phyloP scores from a whole-genome alignment of 1,139 yeast species.

The Yamadazyma buinensis region DNA sequence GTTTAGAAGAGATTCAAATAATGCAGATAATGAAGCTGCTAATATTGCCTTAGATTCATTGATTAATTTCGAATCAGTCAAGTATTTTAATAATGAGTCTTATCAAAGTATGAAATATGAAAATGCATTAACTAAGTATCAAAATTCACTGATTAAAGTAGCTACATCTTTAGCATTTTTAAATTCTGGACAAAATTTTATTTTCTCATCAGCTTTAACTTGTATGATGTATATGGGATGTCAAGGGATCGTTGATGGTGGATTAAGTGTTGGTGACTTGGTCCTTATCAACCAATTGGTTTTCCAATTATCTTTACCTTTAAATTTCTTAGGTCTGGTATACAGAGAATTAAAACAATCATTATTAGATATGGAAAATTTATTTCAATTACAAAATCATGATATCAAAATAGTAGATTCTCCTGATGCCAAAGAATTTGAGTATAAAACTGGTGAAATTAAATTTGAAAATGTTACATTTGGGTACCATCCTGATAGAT shows the following conservation, averaged over 20 bases:
- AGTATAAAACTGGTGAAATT: conserved; percentile 65
- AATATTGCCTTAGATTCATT: conserved; percentile 91
- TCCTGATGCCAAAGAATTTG: conserved; percentile 59
- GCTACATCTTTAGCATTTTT: conserved; percentile 90
- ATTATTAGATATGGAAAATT: conserved; percentile 85
- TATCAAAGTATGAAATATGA: conserved; percentile 81
- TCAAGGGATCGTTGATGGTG: conserved; percentile 79
- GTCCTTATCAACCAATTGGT: conserved; percentile 96
- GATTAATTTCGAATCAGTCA: conserved; percentile 91
- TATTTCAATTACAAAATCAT: conserved; percentile 77
- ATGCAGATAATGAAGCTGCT: conserved; percentile 93
- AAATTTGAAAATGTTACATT: conserved; percentile 87
- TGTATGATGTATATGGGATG: conserved; percentile 99
- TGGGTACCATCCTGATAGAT: conserved; percentile 87
- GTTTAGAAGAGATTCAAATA: conserved; percentile 86
- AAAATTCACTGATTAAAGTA: conserved; percentile 78
- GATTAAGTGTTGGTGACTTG: conserved; percentile 88
- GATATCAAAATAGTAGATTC: conserved; percentile 62
- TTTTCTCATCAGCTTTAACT: conserved; percentile 88
- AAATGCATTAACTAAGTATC: conserved; percentile 68
- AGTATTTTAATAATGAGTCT: conserved; percentile 85
- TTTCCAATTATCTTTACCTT: conserved; percentile 90
- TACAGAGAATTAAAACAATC: conserved; percentile 93
- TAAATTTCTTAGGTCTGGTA: conserved; percentile 91
- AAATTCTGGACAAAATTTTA: conserved; percentile 88